A percentile compares a stretch with the other conserved stretches of the same genome.
phyloP scores from a whole-genome alignment of 1,284 basidiomycete species.

The Neolentinus lepideus region DNA sequence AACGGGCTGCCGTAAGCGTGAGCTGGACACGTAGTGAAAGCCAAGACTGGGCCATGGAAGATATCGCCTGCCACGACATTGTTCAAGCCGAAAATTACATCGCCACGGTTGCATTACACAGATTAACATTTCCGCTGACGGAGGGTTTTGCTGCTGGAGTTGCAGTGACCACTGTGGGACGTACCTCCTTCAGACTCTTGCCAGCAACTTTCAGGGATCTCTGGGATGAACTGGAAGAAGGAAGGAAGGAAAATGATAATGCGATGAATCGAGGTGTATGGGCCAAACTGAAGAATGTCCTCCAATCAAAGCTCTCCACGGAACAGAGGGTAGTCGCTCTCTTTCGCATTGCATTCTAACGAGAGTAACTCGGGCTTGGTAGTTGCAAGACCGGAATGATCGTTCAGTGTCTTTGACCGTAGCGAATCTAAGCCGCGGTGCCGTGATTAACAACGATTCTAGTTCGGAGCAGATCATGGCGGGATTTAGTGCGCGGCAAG shows the following conservation, averaged over 20 bases:
- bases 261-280: constrained; percentile 63
- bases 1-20: constrained; percentile 63
- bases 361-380: too few species aligned
- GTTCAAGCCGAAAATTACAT: constrained; percentile 89
- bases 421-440: constrained; percentile 5
- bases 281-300: constrained; percentile 58
- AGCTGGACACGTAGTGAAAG: constrained; percentile 62
- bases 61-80: constrained; percentile 75
- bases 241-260: constrained; percentile 59
- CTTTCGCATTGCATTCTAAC: not conserved
- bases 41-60: constrained; percentile 79
- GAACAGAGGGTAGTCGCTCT: constrained; percentile 31
- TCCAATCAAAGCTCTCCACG: constrained; percentile 46
- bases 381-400: not conserved
- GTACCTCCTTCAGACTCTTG: constrained; percentile 65
- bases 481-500: constrained; percentile 55
- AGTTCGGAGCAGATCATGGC: constrained; percentile 46
- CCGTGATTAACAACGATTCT: constrained; percentile 15
- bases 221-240: constrained; percentile 86
- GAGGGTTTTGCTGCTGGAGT: constrained; percentile 54
- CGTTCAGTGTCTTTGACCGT: not conserved
- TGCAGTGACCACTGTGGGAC: constrained; percentile 31
- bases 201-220: constrained; percentile 84
- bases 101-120: constrained; percentile 79
- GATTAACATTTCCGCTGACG: constrained; percentile 54